Base-by-base conservation (phyloP, 257 asterid genomes). In the Penstemon eatonii region DNA sequence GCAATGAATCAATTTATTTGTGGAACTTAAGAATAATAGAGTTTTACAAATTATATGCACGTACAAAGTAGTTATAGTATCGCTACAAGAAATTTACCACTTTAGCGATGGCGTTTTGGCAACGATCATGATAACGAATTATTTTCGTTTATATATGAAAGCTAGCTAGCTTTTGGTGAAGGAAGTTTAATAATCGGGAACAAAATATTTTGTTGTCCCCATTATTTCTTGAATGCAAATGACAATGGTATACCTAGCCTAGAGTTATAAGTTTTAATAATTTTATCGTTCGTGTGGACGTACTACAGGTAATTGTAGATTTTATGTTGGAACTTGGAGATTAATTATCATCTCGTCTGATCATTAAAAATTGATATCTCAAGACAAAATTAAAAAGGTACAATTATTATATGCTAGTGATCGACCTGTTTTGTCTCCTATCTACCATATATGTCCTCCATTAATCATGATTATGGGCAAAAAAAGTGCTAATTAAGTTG, bases 401-500 rank as follows among this genome's bases (percentile, higher is more conserved):
- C 39, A 15, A 15, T 15, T 15, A 15, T 15, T 15, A 15, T 15
- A 15, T 15, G 18, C 18, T 15, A 13, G 50, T n/a, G 50, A 5
- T 38, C 41, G 65, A 60, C 40, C 38, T 40, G 65, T 60, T 60
- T 13, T 59, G 65, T 59, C 63, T 57, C 62, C 38, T 33, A 40
- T 37, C 44, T 37, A 56, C 44, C n/a, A 56, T 56, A 6, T 15
- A 15, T 15, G 18, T 15, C 18, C 18, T 19, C 62, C 5, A 15
- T 56, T 36, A 42, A 11, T 56, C 12, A 58, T 1, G 7, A 58
- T 10, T 9, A 45, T 11, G 15, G 10, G 0, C 0, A 59, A 12
- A 49, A 38, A 19, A 12, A n/a, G 25, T 60, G 65, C 65, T n/a
- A n/a, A n/a, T n/a, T n/a, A 40, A 60, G 50, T 60, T 60, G 65